A percentile compares a stretch with the other conserved stretches of the same genome.
phyloP scores from a whole-genome alignment of 2,329 filamentous ascomycete species.

The Metarhizium humberi region DNA sequence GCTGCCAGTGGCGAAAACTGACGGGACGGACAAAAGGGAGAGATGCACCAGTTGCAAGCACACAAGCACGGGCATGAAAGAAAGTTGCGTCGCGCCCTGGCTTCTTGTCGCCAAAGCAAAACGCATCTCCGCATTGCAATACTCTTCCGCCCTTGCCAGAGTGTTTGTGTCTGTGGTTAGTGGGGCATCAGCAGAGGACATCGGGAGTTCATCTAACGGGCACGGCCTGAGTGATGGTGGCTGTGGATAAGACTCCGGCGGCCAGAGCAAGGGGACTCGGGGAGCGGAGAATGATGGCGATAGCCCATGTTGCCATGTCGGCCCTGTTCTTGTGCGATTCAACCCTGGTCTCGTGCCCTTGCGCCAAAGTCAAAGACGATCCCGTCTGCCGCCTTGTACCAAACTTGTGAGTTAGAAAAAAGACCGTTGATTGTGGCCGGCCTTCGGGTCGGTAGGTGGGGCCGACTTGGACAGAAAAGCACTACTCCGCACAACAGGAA shows the following conservation, averaged over 20 bases:
- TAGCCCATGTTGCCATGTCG: too few relatives aligned
- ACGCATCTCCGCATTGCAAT: background rate
- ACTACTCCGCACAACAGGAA: background rate
- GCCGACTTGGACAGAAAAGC: background rate
- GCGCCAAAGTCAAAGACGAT: too few relatives aligned
- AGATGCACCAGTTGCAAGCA: background rate
- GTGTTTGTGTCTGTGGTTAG: background rate
- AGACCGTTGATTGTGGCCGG: background rate
- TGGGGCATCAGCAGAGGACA: background rate
- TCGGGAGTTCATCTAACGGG: background rate
- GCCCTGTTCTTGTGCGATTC: too few relatives aligned
- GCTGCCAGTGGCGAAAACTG: background rate
- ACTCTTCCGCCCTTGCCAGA: background rate
- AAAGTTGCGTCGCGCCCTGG: background rate
- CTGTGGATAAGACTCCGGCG: too few relatives aligned
- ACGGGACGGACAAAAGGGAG: background rate
- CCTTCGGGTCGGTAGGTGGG: slow-evolving; percentile 4
- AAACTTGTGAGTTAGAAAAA: too few relatives aligned
- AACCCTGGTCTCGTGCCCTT: too few relatives aligned
- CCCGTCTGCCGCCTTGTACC: too few relatives aligned
- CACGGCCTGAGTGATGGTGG: too few relatives aligned
- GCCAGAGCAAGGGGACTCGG: too few relatives aligned
- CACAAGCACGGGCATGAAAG: background rate
- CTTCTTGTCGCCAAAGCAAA: background rate
- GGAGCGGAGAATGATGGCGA: too few relatives aligned